Base-by-base conservation (phyloP, 345 rosid genomes). In the Arabidopsis suecica region DNA sequence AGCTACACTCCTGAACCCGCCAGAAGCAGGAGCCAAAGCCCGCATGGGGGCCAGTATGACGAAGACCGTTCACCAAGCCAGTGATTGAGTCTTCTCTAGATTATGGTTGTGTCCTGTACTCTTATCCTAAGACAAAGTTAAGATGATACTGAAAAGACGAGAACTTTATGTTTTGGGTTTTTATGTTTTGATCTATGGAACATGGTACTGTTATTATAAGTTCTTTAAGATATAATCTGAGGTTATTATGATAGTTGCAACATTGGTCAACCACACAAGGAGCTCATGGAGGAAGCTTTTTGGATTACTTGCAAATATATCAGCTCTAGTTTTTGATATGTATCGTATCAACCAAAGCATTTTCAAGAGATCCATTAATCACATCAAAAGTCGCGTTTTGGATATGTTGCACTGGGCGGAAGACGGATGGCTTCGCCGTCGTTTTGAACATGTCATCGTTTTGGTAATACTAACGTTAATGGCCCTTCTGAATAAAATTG, bases 31-130 rank as follows among this genome's bases (percentile, higher is more conserved):
- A 73, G 65, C 38, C 37, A 12, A 51, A 68, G 69, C 56, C 74
- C 20, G 9, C 68, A 25, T 53, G 69, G 73, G 40, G 89, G 86
- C 40, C 38, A 61, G 11, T n/a, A 77, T 18, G 74, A 64, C 62
- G 86, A 74, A 37, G 78, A 75, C 28, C 82, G 89, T 75, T 89
- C 96, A 74, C 93, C 96, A 23, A 84, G 87, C 78, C 88, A 72
- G 78, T 88, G 88, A 88, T 54, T 60, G 16, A 75, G 9, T 30
- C 13, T 51, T 32, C 45, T 66, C 5, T 40, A 9, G 40, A 28
- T 23, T 7, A 28, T 48, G 36, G 28, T 30, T 66, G 30, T 48
- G 5, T 67, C 3, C 16, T 42, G 41, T 67, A 14, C 25, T 36
- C 7, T 18, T 40, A 49, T 40, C 44, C 48, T 58, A 65, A 37